Conservation (phyloP, 2,329 filamentous ascomycete genomes). For the Neofusicoccum cordaticola region DNA sequence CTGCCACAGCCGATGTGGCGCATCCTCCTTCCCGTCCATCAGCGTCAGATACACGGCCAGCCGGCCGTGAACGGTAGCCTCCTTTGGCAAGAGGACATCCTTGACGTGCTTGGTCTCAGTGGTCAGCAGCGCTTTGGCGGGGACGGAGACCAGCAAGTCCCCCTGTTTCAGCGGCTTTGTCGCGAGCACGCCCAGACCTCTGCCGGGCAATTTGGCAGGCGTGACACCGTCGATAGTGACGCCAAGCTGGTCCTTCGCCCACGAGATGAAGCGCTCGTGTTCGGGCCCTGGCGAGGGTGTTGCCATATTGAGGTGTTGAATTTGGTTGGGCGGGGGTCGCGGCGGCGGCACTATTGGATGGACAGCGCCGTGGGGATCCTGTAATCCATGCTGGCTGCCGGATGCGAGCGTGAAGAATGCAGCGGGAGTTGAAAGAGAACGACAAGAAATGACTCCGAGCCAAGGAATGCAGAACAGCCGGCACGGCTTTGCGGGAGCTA, state of each 20-base stretch:
- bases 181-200: slow-evolving; percentile 76
- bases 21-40: slow-evolving; percentile 38
- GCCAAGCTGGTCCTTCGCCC: slow-evolving; percentile 61
- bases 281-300: slow-evolving; percentile 33
- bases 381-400: background rate
- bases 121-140: slow-evolving; percentile 61
- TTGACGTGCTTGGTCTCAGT: slow-evolving; percentile 56
- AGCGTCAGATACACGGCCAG: slow-evolving; percentile 67
- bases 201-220: slow-evolving; percentile 65
- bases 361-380: background rate
- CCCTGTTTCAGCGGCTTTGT: slow-evolving; percentile 61
- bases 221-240: slow-evolving; percentile 66
- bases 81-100: slow-evolving; percentile 48
- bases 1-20: slow-evolving; percentile 56
- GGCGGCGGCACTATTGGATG: background rate
- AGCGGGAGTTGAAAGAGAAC: background rate
- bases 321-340: background rate
- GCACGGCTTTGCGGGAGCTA: background rate
- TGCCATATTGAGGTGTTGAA: background rate
- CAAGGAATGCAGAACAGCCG: background rate
- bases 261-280: slow-evolving; percentile 60
- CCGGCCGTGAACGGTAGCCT: slow-evolving; percentile 66
- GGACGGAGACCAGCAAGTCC: slow-evolving; percentile 64
- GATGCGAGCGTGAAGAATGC: background rate
- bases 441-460: background rate